Evolutionary conservation across 2,329 filamentous ascomycete species (phyloP).

Genomic region (Botryotinia convoluta): DNA sequence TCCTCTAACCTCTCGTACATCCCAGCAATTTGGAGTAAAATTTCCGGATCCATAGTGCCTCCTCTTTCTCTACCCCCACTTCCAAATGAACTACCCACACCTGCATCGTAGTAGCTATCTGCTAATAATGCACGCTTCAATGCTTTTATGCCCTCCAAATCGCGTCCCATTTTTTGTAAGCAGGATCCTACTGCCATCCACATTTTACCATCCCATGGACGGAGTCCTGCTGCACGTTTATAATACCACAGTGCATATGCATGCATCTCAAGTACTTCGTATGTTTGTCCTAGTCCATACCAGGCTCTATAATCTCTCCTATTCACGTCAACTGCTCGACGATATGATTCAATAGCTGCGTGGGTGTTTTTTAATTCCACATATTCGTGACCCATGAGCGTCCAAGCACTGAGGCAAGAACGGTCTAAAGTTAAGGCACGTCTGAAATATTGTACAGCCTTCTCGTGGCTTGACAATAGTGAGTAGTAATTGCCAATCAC

Average conservation of each 20-base stretch:
- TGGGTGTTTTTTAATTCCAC: conserved; percentile 99
- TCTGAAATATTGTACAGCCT: conserved; percentile 96
- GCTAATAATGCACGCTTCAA: conserved; percentile 89
- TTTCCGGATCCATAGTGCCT: conserved; percentile 76
- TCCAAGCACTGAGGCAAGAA: conserved; percentile 92
- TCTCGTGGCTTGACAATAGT: conserved; percentile 90
- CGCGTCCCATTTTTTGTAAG: conserved; percentile 81
- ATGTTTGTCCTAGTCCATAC: conserved; percentile 96
- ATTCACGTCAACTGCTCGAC: conserved; percentile 92
- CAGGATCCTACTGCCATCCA: conserved; percentile 96
- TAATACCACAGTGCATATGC: conserved; percentile 98
- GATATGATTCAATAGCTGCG: conserved; percentile 94
- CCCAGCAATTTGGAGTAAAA: conserved; percentile 82
- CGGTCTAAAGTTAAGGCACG: conserved; percentile 87
- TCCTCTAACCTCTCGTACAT: conserved; percentile 83
- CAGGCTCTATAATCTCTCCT: conserved; percentile 94
- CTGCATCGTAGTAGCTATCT: conserved; percentile 78
- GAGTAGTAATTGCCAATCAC: conserved; percentile 98
- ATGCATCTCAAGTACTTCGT: conserved; percentile 97
- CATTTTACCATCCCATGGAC: conserved; percentile 98
- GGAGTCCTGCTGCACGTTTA: conserved; percentile 86
- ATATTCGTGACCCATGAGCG: conserved; percentile 97
- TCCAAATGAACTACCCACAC: conserved; percentile 44
- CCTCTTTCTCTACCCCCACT: conserved; percentile 48
- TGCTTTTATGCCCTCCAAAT: conserved; percentile 89